Base-by-base conservation (phyloP, 306 rosid genomes). In the Ammopiptanthus mongolicus region DNA sequence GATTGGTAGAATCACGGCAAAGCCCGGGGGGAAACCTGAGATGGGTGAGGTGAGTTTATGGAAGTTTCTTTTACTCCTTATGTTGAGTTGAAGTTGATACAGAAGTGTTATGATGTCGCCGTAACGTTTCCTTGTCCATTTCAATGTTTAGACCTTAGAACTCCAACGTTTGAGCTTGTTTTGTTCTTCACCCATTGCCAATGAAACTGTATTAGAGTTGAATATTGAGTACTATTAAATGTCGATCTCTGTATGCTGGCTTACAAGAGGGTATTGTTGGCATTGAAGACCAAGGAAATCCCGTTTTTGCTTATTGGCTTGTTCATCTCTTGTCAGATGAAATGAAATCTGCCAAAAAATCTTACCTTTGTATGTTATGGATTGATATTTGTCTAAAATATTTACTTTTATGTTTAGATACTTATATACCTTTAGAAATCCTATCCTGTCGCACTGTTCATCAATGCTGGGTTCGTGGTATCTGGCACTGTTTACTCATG, bases 11-110 rank as follows among this genome's bases (percentile, higher is more conserved):
- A 90, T 92, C 64, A 65, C 21, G 75, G 37, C 99, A 42, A 96
- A 96, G 84, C 91, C 99, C 25, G 98, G 98, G 48, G 92, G 97
- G 29, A 96, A 87, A 83, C 81, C 77, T 39, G 96, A 92, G 86
- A 90, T 96, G 98, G 97, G 98, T 12, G 98, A 90, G 97, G 99
- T 96, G 75, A 85, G 97, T 83, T 64, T 61, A 34, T 73, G 36
- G 14, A 52, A 52, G 21, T 63, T 67, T 13, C 50, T 46, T 65
- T 50, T 39, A 4, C 46, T 52, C 36, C 50, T 62, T 74, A 13
- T n/a, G 11, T 65, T 21, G 3, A 50, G 12, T 71, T 74, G 15
- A 46, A 48, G 33, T 74, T 62, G 76, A 52, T 58, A 21, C 55
- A 25, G 36, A 65, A 63, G 13, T 48, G 11, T 39, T 73, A 15